Base-by-base conservation (phyloP, 805 yeast genomes). In the Nakazawaea ernobii region DNA sequence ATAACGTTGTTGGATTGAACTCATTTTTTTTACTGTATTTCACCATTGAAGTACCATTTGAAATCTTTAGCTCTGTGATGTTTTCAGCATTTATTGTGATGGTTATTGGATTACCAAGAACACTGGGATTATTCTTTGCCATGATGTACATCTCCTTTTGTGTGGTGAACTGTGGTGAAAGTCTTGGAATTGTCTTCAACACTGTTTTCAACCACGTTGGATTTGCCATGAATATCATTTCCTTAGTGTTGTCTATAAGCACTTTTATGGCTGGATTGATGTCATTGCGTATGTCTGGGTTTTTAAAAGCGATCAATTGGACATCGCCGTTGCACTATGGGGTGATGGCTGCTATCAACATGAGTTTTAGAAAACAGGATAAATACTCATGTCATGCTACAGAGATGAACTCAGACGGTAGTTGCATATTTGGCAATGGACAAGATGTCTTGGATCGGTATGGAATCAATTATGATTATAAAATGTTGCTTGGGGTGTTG, bases 201-300 rank as follows among this genome's bases (percentile, higher is more conserved):
- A 82, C 91, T 4, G 55, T 84, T 0, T 82, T 89, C 56, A 66
- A 70, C 42, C 89, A 88, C 56, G 75, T 88, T 30, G 96, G 96
- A 0, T 78, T 88, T 57, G 95, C 94, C 0, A 81, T 86, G 14
- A 86, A 85, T 59, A 65, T 86, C 3, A 79, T 89, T 32, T 77
- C 91, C 0, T 73, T 80, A 8, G 60, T 85, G 28, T 66, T 86
- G 45, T 78, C 88, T 2, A 66, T 87, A 43, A 94, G 92, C 6
- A 78, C 85, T 5, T 79, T 85, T 54, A 85, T 89, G 94, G 86
- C 88, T 1, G 97, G 96, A 3, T 68, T 90, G 9, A 73, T 89
- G 81, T 84, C 96, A 0, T 67, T 87, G 55, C 71, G 82, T n/a
- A 78, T 88, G 84, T 85, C 84, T 26, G 66, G 65, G 1, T 80